Evolutionary conservation across 352 stramenopile genomes (phyloP).

Genomic region (Pythium myriotylum): DNA sequence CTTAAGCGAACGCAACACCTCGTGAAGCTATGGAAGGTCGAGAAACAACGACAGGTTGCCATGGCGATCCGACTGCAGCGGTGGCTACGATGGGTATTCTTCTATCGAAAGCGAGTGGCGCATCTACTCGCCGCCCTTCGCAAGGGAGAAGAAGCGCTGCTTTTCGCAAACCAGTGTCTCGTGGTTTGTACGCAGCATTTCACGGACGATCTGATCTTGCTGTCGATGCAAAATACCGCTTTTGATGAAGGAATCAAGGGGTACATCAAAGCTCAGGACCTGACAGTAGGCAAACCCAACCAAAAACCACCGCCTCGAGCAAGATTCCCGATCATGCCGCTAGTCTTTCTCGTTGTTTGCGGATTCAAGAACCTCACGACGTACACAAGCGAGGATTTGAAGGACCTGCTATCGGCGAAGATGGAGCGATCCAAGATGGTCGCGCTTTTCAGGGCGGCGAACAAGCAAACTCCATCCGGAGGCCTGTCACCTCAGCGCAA

Average conservation of each 20-base stretch:
- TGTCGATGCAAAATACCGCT: constrained; percentile 23
- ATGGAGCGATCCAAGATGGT: constrained; percentile 58
- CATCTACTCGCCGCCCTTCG: constrained; percentile 21
- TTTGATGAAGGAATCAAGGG: constrained; percentile 25
- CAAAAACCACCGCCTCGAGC: constrained; percentile 3
- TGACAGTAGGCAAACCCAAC: too few relatives aligned
- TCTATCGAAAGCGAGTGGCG: constrained; percentile 28
- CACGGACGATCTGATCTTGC: constrained; percentile 38
- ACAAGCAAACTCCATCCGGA: constrained; percentile 26
- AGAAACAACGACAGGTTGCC: constrained; percentile 27
- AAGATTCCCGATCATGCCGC: constrained; percentile 46
- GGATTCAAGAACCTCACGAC: constrained; percentile 41
- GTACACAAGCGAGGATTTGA: constrained; percentile 40
- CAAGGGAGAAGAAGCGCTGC: constrained; percentile 32
- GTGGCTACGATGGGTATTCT: constrained; percentile 32
- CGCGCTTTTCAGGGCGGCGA: constrained; percentile 48
- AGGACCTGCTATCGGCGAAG: constrained; percentile 41
- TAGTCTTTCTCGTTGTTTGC: constrained; percentile 46
- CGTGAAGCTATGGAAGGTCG: constrained; percentile 38
- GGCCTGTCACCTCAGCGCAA: constrained; percentile 6
- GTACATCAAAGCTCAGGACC: constrained; percentile 1
- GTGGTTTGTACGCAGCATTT: constrained; percentile 46
- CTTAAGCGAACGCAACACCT: constrained; percentile 37
- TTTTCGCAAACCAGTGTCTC: constrained; percentile 44
- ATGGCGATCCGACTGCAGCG: constrained; percentile 34